Evolutionary conservation across 1,284 basidiomycete genomes (phyloP).

Genomic region (Phenoliferia sp.): DNA sequence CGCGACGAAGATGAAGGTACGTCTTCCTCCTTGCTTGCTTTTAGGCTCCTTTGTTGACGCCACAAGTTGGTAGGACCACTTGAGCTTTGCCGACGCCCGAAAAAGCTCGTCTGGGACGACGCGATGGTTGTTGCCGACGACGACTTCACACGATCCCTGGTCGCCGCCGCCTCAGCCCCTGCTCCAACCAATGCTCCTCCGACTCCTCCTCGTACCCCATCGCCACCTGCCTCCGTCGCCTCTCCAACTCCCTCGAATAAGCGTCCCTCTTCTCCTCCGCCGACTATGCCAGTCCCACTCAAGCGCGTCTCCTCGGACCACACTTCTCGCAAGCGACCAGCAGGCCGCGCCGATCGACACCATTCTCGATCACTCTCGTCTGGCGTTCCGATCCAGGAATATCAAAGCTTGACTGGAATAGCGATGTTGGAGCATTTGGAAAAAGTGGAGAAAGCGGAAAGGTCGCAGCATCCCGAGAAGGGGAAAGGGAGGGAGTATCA

Average conservation of each 20-base stretch:
- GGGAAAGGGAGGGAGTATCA: neutral
- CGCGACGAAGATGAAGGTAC: conserved; percentile 58
- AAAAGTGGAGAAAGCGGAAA: conserved; percentile 3
- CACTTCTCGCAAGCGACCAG: neutral
- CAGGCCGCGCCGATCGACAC: neutral
- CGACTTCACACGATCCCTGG: conserved; percentile 36
- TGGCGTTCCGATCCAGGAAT: neutral
- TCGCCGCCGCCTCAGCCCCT: neutral
- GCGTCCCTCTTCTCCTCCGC: neutral
- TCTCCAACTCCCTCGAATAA: neutral
- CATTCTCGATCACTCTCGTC: neutral
- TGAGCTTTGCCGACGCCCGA: conserved; percentile 71
- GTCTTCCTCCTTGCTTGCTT: neutral
- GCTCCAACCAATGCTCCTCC: neutral
- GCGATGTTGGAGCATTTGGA: conserved; percentile 8
- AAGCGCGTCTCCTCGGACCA: conserved; percentile 3
- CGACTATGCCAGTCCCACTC: neutral
- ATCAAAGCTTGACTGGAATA: conserved; percentile 5
- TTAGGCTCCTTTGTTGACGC: neutral
- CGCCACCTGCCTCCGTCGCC: neutral
- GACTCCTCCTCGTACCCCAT: neutral
- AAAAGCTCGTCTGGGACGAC: conserved; percentile 76
- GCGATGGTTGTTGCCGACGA: conserved; percentile 70
- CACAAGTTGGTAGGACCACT: conserved; percentile 58
- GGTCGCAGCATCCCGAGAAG: neutral